Conservation (phyloP, 1,284 basidiomycete species). For the Vanrija sp. region DNA sequence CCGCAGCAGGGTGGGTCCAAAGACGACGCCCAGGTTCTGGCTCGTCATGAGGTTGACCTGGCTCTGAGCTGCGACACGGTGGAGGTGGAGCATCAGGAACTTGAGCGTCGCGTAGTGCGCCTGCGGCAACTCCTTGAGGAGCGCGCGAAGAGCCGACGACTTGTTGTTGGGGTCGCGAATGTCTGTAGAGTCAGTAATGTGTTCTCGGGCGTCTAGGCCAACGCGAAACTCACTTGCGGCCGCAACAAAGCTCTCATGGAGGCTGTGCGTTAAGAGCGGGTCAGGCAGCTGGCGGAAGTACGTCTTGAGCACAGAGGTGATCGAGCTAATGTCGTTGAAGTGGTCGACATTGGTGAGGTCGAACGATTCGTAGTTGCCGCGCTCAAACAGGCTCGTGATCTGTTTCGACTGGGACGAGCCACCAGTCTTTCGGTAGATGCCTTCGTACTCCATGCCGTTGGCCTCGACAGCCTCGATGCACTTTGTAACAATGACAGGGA, state of each 20-base stretch:
- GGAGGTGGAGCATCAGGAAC: slow-evolving; percentile 78
- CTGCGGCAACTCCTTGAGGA: slow-evolving; percentile 73
- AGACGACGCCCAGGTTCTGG: slow-evolving; percentile 97
- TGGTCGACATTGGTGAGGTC: slow-evolving; percentile 76
- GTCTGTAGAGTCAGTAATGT: slow-evolving; percentile 35
- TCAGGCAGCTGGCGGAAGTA: slow-evolving; percentile 90
- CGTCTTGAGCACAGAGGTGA: slow-evolving; percentile 94
- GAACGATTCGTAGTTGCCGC: slow-evolving; percentile 80
- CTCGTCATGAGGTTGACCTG: slow-evolving; percentile 89
- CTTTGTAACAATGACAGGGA: slow-evolving; percentile 90
- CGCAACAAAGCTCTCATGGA: slow-evolving; percentile 84
- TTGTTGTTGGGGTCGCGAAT: slow-evolving; percentile 64
- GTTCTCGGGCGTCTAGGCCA: no score
- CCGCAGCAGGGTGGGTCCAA: slow-evolving; percentile 93
- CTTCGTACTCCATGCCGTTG: slow-evolving; percentile 60
- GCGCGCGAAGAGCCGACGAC: slow-evolving; percentile 60
- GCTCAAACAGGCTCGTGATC: slow-evolving; percentile 92
- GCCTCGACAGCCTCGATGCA: slow-evolving; percentile 89
- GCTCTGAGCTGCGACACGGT: slow-evolving; percentile 68
- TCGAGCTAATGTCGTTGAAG: slow-evolving; percentile 95
- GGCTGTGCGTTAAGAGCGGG: slow-evolving; percentile 82
- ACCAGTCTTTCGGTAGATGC: slow-evolving; percentile 96
- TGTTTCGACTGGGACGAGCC: slow-evolving; percentile 86
- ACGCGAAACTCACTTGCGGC: slow-evolving; percentile 56
- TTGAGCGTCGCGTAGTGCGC: slow-evolving; percentile 85